Evolutionary conservation across 1,284 basidiomycete genomes (phyloP).

Genomic region (Cutaneotrichosporon cyanovorans): DNA sequence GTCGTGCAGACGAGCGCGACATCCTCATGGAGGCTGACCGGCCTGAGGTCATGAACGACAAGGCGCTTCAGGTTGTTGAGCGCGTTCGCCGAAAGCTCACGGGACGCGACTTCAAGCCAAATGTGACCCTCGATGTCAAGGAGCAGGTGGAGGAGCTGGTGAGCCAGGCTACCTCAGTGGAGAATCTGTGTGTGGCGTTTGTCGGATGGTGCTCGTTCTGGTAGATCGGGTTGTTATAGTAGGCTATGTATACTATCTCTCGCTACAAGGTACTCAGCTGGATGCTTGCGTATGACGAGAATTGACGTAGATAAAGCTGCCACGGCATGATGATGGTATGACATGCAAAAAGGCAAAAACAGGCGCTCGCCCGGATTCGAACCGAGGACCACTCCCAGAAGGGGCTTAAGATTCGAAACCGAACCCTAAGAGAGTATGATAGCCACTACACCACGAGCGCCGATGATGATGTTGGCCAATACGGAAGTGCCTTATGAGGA

Average conservation of each 20-base stretch:
- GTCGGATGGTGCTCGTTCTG: constrained; percentile 67
- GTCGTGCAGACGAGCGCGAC: constrained; percentile 45
- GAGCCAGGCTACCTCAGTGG: constrained; percentile 77
- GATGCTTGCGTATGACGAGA: no score
- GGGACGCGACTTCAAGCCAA: constrained; percentile 83
- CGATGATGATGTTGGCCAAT: background rate
- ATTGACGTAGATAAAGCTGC: no score
- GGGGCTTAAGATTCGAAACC: background rate
- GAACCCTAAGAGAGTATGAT: background rate
- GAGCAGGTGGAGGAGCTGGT: constrained; percentile 86
- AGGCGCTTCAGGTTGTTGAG: constrained; percentile 82
- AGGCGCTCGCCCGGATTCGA: background rate
- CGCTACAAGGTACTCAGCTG: no score
- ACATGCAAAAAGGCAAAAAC: no score
- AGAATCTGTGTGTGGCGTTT: constrained; percentile 92
- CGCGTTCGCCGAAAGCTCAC: constrained; percentile 89
- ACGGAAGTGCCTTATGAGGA: background rate
- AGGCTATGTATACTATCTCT: no score
- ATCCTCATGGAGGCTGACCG: constrained; percentile 42
- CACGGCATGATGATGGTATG: no score
- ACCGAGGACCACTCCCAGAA: background rate
- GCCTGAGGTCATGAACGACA: constrained; percentile 82
- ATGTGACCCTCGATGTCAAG: constrained; percentile 61
- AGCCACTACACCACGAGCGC: background rate
- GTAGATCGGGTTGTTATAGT: no score